Evolutionary conservation across 257 asterid genomes (phyloP).

Genomic region (Solanum peruvianum): DNA sequence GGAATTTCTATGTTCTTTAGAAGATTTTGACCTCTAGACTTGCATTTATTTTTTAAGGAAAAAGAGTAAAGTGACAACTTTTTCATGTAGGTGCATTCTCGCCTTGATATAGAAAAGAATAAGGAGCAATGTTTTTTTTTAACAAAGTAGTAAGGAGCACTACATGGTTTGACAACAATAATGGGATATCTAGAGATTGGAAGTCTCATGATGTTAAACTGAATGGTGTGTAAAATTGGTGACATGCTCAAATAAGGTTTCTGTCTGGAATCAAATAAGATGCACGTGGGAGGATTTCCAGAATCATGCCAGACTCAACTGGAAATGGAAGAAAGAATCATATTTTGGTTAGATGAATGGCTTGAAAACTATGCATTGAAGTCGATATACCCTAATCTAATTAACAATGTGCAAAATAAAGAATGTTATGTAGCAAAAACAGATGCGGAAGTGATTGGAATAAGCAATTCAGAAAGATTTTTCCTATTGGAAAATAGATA

Average conservation of each 20-base stretch:
- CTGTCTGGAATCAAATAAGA: not conserved
- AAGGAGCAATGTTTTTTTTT: not conserved
- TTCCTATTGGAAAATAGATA: not conserved
- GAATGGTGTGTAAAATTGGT: not conserved
- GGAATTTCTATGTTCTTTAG: not conserved
- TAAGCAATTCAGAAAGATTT: not conserved
- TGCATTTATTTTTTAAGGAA: not conserved
- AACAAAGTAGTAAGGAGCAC: not conserved
- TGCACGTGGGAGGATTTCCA: not conserved
- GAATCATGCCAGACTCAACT: not conserved
- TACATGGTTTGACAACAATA: not conserved
- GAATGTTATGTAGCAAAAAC: not conserved
- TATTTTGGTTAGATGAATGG: not conserved
- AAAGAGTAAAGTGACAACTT: not conserved
- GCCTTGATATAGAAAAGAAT: not conserved
- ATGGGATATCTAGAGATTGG: not conserved
- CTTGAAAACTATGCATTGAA: not conserved
- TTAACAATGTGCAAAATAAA: not conserved
- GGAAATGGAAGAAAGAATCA: not conserved
- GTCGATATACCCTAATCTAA: not conserved
- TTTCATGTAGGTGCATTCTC: not conserved
- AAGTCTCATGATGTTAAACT: not conserved
- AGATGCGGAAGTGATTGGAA: not conserved
- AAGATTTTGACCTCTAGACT: not conserved
- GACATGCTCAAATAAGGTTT: not conserved